Evolutionary conservation across 805 yeast species (phyloP).

Genomic region (Wickerhamiella kurtzmanii): DNA sequence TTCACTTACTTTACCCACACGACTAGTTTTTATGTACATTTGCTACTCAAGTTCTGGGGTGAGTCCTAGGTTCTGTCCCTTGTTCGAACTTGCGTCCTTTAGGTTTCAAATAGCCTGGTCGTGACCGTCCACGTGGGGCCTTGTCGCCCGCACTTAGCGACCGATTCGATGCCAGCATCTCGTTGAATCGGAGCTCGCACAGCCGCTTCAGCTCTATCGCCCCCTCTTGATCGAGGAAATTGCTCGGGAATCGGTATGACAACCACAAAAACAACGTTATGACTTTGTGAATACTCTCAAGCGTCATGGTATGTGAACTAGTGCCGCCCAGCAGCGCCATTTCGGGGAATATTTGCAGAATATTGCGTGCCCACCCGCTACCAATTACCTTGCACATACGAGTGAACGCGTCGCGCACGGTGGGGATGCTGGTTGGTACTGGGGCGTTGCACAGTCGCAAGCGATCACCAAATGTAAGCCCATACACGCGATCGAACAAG

Average conservation of each 20-base stretch:
- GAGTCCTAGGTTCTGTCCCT: too few relatives aligned
- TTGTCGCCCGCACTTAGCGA: not conserved
- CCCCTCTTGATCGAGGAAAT: conserved; percentile 61
- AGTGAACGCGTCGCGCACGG: conserved; percentile 32
- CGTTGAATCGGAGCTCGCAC: conserved; percentile 49
- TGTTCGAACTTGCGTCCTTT: too few relatives aligned
- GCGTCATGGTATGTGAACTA: conserved; percentile 11
- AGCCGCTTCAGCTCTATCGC: conserved; percentile 57
- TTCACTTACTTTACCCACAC: too few relatives aligned
- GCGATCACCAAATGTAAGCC: conserved; percentile 43
- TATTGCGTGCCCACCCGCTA: conserved; percentile 37
- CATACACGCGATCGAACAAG: conserved; percentile 32
- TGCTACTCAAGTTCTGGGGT: too few relatives aligned
- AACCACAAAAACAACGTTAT: conserved; percentile 72
- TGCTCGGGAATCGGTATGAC: conserved; percentile 70
- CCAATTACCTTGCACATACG: conserved; percentile 44
- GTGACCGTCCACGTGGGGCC: not conserved
- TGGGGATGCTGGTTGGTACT: conserved; percentile 27
- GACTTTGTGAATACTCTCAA: conserved; percentile 57
- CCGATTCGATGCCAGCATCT: conserved; percentile 20
- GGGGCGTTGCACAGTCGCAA: conserved; percentile 51
- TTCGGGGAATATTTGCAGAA: conserved; percentile 35
- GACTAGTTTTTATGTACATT: too few relatives aligned
- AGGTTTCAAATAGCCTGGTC: too few relatives aligned
- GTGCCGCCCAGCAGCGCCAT: not conserved